Conservation (phyloP, 352 stramenopile genomes). For the Aphanomyces astaci region DNA sequence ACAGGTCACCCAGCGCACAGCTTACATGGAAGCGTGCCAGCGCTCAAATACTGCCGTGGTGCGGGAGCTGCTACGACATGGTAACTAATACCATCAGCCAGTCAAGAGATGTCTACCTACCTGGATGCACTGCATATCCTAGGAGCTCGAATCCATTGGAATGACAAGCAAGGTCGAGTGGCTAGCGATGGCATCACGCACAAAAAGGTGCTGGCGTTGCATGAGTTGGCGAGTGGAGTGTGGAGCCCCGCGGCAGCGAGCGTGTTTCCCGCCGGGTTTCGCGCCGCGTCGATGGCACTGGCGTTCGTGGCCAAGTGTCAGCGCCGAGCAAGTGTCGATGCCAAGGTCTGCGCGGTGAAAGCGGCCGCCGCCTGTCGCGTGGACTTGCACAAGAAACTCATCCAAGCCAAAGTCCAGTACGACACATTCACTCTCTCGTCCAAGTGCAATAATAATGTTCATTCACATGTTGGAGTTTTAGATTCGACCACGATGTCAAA, state of each 20-base stretch:
- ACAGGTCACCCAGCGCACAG: constrained; percentile 40
- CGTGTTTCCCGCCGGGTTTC: constrained; percentile 49
- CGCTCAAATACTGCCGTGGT: constrained; percentile 35
- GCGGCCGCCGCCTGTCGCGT: constrained; percentile 31
- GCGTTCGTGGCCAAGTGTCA: constrained; percentile 39
- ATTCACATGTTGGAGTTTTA: no score
- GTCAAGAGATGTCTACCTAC: no score
- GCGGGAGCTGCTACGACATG: constrained; percentile 49
- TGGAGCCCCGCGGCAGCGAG: constrained; percentile 33
- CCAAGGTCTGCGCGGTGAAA: constrained; percentile 25
- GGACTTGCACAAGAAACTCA: constrained; percentile 34
- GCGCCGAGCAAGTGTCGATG: constrained; percentile 8
- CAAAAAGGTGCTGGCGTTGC: constrained; percentile 27
- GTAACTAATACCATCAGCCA: constrained; percentile 23
- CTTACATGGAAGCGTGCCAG: constrained; percentile 53
- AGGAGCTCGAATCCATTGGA: constrained; percentile 39
- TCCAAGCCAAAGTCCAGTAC: constrained; percentile 46
- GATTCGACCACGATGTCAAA: constrained; percentile 15
- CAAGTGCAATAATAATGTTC: no score
- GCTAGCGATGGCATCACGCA: constrained; percentile 42
- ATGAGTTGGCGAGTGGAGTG: constrained; percentile 27
- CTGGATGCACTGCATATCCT: no score
- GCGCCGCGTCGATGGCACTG: constrained; percentile 31
- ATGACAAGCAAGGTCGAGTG: constrained; percentile 40
- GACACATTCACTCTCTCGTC: no score